A percentile compares a stretch with the other conserved stretches of the same genome.
phyloP scores from a whole-genome alignment of 805 yeast species.

The Metschnikowia shivogae region DNA sequence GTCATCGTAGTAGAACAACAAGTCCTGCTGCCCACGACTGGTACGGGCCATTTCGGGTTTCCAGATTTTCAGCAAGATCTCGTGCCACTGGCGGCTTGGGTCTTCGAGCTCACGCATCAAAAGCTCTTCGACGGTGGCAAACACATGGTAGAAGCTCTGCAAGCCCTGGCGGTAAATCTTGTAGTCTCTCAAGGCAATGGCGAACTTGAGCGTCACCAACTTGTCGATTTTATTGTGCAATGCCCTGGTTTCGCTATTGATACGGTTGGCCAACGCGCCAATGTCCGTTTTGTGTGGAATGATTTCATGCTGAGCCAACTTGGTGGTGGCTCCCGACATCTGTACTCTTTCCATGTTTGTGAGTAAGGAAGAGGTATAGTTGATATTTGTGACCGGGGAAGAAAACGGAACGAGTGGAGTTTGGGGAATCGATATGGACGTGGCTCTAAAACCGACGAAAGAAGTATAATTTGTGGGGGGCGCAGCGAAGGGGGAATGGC shows the following conservation, averaged over 20 bases:
- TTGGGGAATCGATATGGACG: neutral
- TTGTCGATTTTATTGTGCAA: conserved; percentile 69
- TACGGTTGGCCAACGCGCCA: conserved; percentile 81
- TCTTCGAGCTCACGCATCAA: conserved; percentile 43
- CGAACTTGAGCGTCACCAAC: conserved; percentile 63
- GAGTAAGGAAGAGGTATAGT: too few species aligned
- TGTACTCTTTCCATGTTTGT: conserved; percentile 3
- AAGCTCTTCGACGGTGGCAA: conserved; percentile 57
- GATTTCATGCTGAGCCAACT: conserved; percentile 44
- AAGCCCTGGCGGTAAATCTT: conserved; percentile 78
- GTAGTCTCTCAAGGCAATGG: conserved; percentile 70
- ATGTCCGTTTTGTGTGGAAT: conserved; percentile 76
- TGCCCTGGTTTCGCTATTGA: conserved; percentile 62
- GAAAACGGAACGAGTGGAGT: too few species aligned
- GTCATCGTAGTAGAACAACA: conserved; percentile 62
- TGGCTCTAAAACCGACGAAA: neutral
- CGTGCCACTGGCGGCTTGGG: conserved; percentile 31
- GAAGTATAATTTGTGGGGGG: neutral
- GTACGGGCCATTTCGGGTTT: conserved; percentile 66
- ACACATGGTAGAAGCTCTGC: conserved; percentile 67
- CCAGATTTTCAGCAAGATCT: conserved; percentile 58
- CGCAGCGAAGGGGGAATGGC: neutral
- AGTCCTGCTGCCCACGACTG: conserved; percentile 53
- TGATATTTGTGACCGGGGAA: too few species aligned
- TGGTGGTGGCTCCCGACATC: conserved; percentile 24